Evolutionary conservation across 768 basidiomycete genomes (phyloP), one percentile per base, ranked within the genome.

Genomic region (Agrocybe pediades): DNA sequence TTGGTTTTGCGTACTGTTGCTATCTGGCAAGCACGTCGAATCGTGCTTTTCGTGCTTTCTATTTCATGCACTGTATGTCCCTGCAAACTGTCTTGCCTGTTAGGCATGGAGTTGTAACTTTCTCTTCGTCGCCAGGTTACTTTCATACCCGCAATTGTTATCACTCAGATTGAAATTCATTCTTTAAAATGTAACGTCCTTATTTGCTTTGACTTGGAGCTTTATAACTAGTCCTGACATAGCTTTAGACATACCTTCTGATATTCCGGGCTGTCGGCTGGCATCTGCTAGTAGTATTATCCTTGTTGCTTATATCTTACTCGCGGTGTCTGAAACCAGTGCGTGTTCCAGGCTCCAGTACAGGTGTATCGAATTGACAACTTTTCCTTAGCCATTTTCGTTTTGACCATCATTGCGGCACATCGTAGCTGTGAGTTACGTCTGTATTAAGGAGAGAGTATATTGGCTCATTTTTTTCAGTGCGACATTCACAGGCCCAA

Each of bases 1-100:
- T 65, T 78, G 9, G 68, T 74, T 59, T 54, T 78, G 6, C 74
- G 76, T 5, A 78, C 76, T 8, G 75, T 76, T 49, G 77, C 76
- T 3, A 69, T 79, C 20, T 79, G 74, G 74, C 72, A 72, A 55
- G 63, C 75, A 16, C 69, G 64, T 48, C 73, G 68, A 8, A 45
- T 62, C 9, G 65, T 77, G 6, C 56, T 71, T 9, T 49, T 72
- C 15, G 64, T 68, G 20, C 65, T 76, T 6, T 67, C 59, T 20
- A 27, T 63, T 17, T 62, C 72, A 16, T 59, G 64, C 15, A 11
- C 56, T 19, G 65, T 63, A 19, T 25, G 62, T 54, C 3, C 33
- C 23, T 24, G 16, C 15, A 8, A 26, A 41, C 23, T 24, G 33
- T 17, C 24, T 8, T 20, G 5, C 16, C 15, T 23, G n/a, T 21